phyloP scores from a whole-genome alignment of 306 rosid species.

The Hippophae gyantsensis region DNA sequence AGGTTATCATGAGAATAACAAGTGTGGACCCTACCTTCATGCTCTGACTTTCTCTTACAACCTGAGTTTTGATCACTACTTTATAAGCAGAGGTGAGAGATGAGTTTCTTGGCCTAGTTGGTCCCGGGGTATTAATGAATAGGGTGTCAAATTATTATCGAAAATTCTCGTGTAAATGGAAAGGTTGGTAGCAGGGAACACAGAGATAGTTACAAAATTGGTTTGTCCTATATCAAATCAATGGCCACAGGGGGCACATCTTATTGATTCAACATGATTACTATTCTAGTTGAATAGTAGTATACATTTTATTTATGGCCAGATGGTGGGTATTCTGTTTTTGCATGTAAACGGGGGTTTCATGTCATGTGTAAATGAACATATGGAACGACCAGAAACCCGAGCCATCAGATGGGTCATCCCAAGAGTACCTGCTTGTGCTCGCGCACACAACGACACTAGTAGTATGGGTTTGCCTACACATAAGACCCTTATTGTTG shows the following conservation, averaged over 20 bases:
- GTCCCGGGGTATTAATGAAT: constrained; percentile 28
- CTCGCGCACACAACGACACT: too few species aligned
- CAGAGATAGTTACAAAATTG: constrained; percentile 52
- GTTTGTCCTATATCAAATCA: constrained; percentile 36
- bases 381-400: too few species aligned
- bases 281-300: not conserved
- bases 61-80: constrained; percentile 30
- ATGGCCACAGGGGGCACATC: constrained; percentile 26
- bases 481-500: too few species aligned
- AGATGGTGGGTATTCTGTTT: constrained; percentile 7
- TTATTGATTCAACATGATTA: too few species aligned
- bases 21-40: constrained; percentile 56
- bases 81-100: constrained; percentile 27
- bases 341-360: constrained; percentile 13
- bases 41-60: constrained; percentile 29
- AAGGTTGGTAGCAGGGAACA: constrained; percentile 41
- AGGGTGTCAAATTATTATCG: constrained; percentile 27
- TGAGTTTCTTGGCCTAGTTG: constrained; percentile 17
- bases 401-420: too few species aligned
- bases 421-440: too few species aligned
- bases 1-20: not conserved
- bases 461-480: too few species aligned
- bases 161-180: constrained; percentile 19
- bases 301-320: constrained; percentile 1
- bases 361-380: constrained; percentile 9